phyloP scores from a whole-genome alignment of 2,329 filamentous ascomycete species.

The Nannizziopsis barbatae region DNA sequence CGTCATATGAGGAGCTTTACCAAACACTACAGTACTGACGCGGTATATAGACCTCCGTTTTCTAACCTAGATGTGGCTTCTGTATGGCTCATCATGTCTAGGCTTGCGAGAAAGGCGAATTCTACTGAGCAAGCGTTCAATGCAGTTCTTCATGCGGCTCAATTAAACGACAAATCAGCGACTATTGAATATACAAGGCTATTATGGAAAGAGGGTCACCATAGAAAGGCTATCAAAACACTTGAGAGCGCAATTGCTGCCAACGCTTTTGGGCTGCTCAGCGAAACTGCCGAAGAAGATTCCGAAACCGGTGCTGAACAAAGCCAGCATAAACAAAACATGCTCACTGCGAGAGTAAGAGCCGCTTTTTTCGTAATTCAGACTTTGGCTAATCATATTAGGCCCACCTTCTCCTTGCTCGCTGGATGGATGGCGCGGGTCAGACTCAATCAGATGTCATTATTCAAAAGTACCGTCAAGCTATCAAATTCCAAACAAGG shows the following conservation, averaged over 20 bases:
- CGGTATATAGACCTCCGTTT: conserved; percentile 41
- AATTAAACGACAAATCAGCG: conserved; percentile 72
- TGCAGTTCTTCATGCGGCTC: conserved; percentile 77
- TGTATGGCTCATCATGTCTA: conserved; percentile 74
- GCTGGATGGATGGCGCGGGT: conserved; percentile 92
- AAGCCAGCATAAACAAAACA: conserved; percentile 41
- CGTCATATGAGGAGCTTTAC: conserved; percentile 4
- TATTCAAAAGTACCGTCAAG: conserved; percentile 70
- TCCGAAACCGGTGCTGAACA: conserved; percentile 27
- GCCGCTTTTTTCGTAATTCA: background rate
- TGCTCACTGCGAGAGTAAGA: conserved; percentile 35
- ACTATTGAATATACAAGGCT: conserved; percentile 90
- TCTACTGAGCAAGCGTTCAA: conserved; percentile 83
- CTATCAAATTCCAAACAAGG: conserved; percentile 39
- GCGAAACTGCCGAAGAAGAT: conserved; percentile 28
- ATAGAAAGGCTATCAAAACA: conserved; percentile 87
- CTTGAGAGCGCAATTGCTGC: conserved; percentile 75
- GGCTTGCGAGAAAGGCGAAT: conserved; percentile 74
- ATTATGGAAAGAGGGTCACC: conserved; percentile 85
- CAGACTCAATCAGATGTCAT: conserved; percentile 77
- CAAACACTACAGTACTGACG: background rate
- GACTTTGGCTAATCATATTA: conserved; percentile 25
- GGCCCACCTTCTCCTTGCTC: conserved; percentile 79
- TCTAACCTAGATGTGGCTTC: conserved; percentile 64
- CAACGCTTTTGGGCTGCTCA: conserved; percentile 55